phyloP scores from a whole-genome alignment of 2,329 filamentous ascomycete species.

The Fusarium avenaceum region DNA sequence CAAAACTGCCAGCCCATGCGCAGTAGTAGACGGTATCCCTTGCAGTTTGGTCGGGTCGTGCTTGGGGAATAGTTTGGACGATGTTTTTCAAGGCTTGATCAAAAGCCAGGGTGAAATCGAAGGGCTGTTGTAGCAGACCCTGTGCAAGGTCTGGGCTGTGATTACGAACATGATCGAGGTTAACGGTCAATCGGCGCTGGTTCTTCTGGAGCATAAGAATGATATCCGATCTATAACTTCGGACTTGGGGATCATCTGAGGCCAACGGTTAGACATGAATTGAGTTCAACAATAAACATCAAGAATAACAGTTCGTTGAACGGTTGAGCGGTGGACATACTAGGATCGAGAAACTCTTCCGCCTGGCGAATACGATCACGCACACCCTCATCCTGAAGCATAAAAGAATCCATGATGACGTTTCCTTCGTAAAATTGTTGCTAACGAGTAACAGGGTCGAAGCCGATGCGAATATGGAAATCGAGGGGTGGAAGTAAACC shows the following conservation, averaged over 20 bases:
- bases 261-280: constrained; percentile 22
- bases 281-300: neutral
- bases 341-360: constrained; percentile 93
- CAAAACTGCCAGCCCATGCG: constrained; percentile 96
- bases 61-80: constrained; percentile 81
- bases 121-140: constrained; percentile 84
- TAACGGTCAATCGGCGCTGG: constrained; percentile 75
- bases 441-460: constrained; percentile 23
- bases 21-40: constrained; percentile 93
- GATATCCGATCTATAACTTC: constrained; percentile 91
- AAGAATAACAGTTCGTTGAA: neutral
- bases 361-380: constrained; percentile 87
- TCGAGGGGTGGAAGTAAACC: constrained; percentile 37
- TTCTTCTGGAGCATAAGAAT: constrained; percentile 80
- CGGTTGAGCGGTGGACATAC: constrained; percentile 65
- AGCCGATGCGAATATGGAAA: constrained; percentile 22
- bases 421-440: constrained; percentile 23
- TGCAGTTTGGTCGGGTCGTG: constrained; percentile 79
- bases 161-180: constrained; percentile 90
- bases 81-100: constrained; percentile 91
- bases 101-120: constrained; percentile 90
- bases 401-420: constrained; percentile 75
- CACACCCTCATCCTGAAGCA: constrained; percentile 87
- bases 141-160: constrained; percentile 86
- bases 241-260: constrained; percentile 64